Evolutionary conservation across 768 basidiomycete genomes (phyloP).

Genomic region (Tylopilus rubrobrunneus): DNA sequence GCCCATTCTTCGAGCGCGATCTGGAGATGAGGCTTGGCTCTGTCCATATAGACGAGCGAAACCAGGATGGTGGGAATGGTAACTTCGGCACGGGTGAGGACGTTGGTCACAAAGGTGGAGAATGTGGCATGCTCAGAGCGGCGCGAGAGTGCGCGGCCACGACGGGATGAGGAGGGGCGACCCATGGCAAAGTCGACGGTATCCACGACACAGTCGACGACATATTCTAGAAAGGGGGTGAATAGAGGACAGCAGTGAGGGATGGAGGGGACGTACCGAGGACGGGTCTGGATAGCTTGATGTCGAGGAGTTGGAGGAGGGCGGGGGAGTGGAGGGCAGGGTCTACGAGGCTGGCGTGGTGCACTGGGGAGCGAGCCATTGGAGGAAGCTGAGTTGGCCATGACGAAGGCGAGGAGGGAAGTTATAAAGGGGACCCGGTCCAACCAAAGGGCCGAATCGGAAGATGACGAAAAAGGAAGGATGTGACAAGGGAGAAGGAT

Average conservation of each 20-base stretch:
- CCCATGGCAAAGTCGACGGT: conserved; percentile 76
- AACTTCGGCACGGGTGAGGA: conserved; percentile 71
- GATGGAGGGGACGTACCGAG: conserved; percentile 48
- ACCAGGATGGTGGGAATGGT: conserved; percentile 65
- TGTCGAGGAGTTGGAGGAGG: conserved; percentile 63
- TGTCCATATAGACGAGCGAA: conserved; percentile 71
- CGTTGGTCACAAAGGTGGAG: conserved; percentile 59
- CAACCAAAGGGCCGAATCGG: conserved; percentile 35
- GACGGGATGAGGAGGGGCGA: conserved; percentile 52
- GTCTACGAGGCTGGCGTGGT: conserved; percentile 57
- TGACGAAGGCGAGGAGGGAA: conserved; percentile 6
- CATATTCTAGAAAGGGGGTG: conserved; percentile 48
- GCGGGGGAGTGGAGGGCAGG: conserved; percentile 59
- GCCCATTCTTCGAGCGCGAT: conserved; percentile 85
- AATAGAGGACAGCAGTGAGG: background rate
- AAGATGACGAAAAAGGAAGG: conserved; percentile 26
- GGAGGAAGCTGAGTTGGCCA: conserved; percentile 7
- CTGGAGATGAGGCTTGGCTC: conserved; percentile 75
- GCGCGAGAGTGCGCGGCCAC: conserved; percentile 46
- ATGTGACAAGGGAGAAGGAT: conserved; percentile 20
- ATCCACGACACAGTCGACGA: conserved; percentile 64
- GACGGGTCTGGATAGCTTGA: conserved; percentile 57
- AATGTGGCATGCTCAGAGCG: conserved; percentile 55
- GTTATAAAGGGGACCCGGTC: conserved; percentile 33
- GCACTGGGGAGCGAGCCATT: conserved; percentile 33